phyloP scores from a whole-genome alignment of 169 alveolate species.

The Cryptosporidium sp. region DNA sequence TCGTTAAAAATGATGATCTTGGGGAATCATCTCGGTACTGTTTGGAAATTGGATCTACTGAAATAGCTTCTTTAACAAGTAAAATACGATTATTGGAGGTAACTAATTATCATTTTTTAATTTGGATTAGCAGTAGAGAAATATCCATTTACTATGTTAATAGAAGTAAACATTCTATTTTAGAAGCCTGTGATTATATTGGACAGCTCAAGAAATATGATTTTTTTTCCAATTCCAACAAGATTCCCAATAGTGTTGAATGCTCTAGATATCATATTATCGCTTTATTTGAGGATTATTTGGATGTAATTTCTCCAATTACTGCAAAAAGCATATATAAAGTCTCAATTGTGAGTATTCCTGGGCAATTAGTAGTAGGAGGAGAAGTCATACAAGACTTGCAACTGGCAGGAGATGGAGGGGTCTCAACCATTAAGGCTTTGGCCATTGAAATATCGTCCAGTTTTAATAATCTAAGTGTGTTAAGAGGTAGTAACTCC shows the following conservation, averaged over 20 bases:
- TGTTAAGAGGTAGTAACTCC: neutral
- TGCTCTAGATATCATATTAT: slow-evolving; percentile 69
- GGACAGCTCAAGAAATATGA: slow-evolving; percentile 26
- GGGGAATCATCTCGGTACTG: slow-evolving; percentile 15
- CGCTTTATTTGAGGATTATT: slow-evolving; percentile 31
- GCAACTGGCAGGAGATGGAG: neutral
- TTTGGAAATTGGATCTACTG: slow-evolving; percentile 15
- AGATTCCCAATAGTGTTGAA: slow-evolving; percentile 55
- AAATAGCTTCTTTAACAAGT: slow-evolving; percentile 1
- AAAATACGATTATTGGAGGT: slow-evolving; percentile 54
- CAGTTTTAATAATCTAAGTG: slow-evolving; percentile 3
- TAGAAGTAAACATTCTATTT: neutral
- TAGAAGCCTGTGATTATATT: neutral
- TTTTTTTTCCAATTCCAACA: neutral
- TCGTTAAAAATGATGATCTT: slow-evolving; percentile 30
- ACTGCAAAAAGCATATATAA: slow-evolving; percentile 36
- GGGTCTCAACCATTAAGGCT: neutral
- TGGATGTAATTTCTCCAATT: slow-evolving; percentile 46
- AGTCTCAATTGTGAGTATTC: slow-evolving; percentile 23
- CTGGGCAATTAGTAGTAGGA: slow-evolving; percentile 23
- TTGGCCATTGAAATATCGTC: slow-evolving; percentile 43
- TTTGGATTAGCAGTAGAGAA: slow-evolving; percentile 34
- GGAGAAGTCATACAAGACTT: neutral
- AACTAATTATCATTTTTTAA: slow-evolving; percentile 12
- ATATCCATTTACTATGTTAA: slow-evolving; percentile 30